These are phyloP conservation scores for Lodderomyces parapsilosis DNA, from an alignment of 1,139 yeast species.

Conservation along the genomic window DNA sequence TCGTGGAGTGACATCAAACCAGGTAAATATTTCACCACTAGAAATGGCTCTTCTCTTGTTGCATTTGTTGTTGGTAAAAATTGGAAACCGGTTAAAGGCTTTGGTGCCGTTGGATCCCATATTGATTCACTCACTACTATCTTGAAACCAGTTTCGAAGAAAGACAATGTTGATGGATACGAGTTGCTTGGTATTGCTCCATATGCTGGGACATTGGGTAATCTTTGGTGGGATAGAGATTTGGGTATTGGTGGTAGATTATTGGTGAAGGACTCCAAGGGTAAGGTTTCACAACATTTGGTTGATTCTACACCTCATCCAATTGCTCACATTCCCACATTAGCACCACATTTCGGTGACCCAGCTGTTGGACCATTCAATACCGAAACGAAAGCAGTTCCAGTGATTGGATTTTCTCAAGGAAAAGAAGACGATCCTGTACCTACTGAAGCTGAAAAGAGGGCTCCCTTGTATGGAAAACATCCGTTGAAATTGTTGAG, in stretches of 20 bases:
- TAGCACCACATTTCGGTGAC: constrained; percentile 42
- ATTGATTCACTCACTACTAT: constrained; percentile 42
- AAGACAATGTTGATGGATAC: constrained; percentile 35
- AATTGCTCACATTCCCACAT: constrained; percentile 42
- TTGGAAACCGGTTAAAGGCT: constrained; percentile 40
- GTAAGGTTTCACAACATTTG: constrained; percentile 24
- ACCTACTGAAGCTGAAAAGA: constrained; percentile 32
- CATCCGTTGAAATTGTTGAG: constrained; percentile 39
- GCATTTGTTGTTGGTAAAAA: constrained; percentile 42
- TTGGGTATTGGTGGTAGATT: constrained; percentile 48
- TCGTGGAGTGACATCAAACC: constrained; percentile 21
- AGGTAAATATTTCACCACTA: constrained; percentile 30
- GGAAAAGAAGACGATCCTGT: constrained; percentile 17
- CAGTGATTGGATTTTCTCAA: constrained; percentile 36
- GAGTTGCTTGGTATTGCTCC: constrained; percentile 45
- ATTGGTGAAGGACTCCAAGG: constrained; percentile 24
- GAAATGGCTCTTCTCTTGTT: constrained; percentile 37
- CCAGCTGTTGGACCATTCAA: constrained; percentile 35
- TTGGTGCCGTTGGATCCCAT: constrained; percentile 43
- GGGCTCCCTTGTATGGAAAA: constrained; percentile 36
- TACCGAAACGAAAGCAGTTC: constrained; percentile 42
- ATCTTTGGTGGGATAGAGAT: constrained; percentile 45
- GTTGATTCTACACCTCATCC: constrained; percentile 40
- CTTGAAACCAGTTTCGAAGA: constrained; percentile 37
- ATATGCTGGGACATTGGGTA: constrained; percentile 39